Conservation (phyloP, 1,284 basidiomycete genomes). For the Quambalaria eucalypti region DNA sequence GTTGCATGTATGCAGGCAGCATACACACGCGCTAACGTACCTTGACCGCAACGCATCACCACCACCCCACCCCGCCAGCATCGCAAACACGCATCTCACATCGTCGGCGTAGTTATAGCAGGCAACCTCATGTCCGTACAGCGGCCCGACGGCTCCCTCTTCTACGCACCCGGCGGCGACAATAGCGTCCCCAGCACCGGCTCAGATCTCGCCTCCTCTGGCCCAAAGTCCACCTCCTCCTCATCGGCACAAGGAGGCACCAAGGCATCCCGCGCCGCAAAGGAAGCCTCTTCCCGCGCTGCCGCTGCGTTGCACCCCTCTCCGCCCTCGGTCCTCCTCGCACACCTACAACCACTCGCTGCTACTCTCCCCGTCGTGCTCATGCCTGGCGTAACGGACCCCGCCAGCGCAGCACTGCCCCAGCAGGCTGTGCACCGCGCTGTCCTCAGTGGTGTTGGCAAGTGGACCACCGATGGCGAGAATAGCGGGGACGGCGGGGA, state of each 20-base stretch:
- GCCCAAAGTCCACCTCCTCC: background rate
- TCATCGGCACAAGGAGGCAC: too few relatives aligned
- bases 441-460: slow-evolving; percentile 64
- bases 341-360: background rate
- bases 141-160: slow-evolving; percentile 9
- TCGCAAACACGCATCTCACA: slow-evolving; percentile 10
- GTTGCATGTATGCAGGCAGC: too few relatives aligned
- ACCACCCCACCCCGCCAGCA: slow-evolving; percentile 7
- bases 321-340: background rate
- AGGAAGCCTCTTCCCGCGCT: too few relatives aligned
- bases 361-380: slow-evolving; percentile 41
- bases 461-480: background rate
- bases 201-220: background rate
- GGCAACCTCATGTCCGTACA: slow-evolving; percentile 16
- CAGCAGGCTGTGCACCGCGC: slow-evolving; percentile 86
- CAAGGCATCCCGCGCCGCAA: background rate
- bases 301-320: background rate
- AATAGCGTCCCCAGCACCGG: background rate
- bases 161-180: slow-evolving; percentile 3
- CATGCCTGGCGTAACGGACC: slow-evolving; percentile 77
- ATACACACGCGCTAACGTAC: too few relatives aligned
- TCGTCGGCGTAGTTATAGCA: slow-evolving; percentile 29
- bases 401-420: slow-evolving; percentile 76
- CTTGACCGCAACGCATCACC: too few relatives aligned
- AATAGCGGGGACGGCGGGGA: background rate